phyloP scores from a whole-genome alignment of 345 rosid species.

The Bretschneidera sinensis region DNA sequence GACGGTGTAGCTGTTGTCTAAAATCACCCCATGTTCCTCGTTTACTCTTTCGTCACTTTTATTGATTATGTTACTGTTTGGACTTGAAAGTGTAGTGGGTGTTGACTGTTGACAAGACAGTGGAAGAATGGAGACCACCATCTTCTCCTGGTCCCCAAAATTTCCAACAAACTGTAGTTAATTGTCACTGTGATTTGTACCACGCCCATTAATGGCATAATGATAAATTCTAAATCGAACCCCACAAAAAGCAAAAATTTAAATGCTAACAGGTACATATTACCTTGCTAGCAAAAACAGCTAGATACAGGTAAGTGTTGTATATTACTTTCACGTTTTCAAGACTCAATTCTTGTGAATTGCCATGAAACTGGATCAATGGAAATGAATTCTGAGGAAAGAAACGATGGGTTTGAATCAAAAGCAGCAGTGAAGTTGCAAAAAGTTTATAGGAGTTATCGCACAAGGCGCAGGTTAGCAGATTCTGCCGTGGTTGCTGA shows the following conservation, averaged over 20 bases:
- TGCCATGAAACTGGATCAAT: background rate
- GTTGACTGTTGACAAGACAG: background rate
- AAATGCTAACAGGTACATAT: background rate
- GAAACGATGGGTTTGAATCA: background rate
- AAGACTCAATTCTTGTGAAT: too few species aligned
- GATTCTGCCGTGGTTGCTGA: constrained; percentile 40
- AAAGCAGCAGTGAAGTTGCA: constrained; percentile 32
- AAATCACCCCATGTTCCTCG: constrained; percentile 26
- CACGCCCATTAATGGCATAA: constrained; percentile 10
- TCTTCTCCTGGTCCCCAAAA: background rate
- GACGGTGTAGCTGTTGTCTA: too few species aligned
- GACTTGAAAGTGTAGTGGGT: background rate
- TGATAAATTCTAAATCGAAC: constrained; percentile 8
- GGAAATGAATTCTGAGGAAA: constrained; percentile 4
- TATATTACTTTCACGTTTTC: too few species aligned
- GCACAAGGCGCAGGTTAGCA: constrained; percentile 30
- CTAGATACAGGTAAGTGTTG: background rate
- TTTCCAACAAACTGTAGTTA: background rate
- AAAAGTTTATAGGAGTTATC: constrained; percentile 35
- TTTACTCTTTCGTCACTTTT: constrained; percentile 7
- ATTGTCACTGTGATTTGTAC: constrained; percentile 9
- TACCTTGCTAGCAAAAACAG: too few species aligned
- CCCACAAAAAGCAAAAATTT: background rate
- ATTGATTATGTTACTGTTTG: too few species aligned
- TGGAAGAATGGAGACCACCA: background rate